phyloP scores from a whole-genome alignment of 2,329 filamentous ascomycete genomes.

The Fusarium pininemorale region DNA sequence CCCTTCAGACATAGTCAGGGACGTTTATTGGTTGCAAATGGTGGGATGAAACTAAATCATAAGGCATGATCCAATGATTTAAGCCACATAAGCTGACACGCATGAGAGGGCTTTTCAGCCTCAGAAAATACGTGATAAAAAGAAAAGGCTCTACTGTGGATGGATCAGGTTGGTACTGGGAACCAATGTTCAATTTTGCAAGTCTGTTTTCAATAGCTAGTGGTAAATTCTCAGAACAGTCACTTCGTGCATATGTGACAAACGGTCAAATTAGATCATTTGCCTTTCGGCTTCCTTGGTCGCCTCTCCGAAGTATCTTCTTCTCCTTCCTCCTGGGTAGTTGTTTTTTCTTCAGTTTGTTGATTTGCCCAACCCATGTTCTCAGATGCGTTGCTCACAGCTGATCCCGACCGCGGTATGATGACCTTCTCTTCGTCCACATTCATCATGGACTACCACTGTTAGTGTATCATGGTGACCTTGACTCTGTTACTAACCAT shows the following conservation, averaged over 20 bases:
- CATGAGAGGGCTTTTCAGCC: background rate
- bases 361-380: background rate
- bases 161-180: too few species aligned
- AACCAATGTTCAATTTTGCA: background rate
- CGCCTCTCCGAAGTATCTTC: background rate
- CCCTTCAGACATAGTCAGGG: background rate
- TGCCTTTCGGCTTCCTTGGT: background rate
- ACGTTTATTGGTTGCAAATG: background rate
- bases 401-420: rapidly evolving
- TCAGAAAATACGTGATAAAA: too few species aligned
- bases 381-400: background rate
- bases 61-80: background rate
- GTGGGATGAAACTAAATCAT: background rate
- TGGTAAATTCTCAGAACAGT: background rate
- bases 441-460: background rate
- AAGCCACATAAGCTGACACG: background rate
- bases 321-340: background rate
- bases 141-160: background rate
- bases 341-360: background rate
- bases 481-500: background rate
- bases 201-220: background rate
- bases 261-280: background rate
- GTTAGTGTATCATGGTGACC: background rate
- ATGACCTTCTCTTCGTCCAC: rapidly evolving
- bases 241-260: background rate